Conservation (phyloP, 805 yeast species). For the Kluyveromyces aestuarii region DNA sequence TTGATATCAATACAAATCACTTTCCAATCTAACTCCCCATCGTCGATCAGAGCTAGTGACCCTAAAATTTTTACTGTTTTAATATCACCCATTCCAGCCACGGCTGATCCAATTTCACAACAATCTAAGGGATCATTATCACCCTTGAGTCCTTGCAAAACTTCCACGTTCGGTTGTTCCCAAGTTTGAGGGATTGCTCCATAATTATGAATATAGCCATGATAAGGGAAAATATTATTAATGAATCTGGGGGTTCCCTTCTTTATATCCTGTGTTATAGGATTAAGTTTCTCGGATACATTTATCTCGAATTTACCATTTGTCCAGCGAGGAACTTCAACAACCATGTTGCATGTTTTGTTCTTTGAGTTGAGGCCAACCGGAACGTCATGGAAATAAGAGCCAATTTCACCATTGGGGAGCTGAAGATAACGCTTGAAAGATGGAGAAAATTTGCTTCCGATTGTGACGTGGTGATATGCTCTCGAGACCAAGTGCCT, state of each 20-base stretch:
- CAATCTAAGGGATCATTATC: constrained; percentile 96
- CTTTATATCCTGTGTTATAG: constrained; percentile 71
- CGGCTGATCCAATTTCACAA: constrained; percentile 70
- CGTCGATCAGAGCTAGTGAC: constrained; percentile 72
- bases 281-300: constrained; percentile 50
- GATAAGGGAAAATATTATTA: constrained; percentile 70
- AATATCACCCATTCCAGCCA: constrained; percentile 54
- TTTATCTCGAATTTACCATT: constrained; percentile 78
- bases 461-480: constrained; percentile 17
- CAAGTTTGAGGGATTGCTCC: constrained; percentile 92
- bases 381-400: constrained; percentile 70
- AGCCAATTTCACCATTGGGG: constrained; percentile 39
- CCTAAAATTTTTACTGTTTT: constrained; percentile 64
- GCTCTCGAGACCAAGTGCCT: constrained; percentile 7
- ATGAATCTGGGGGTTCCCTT: constrained; percentile 71
- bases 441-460: constrained; percentile 31
- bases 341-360: constrained; percentile 52
- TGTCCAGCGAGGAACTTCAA: constrained; percentile 74
- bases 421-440: constrained; percentile 39
- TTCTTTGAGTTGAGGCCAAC: constrained; percentile 35
- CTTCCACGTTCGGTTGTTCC: constrained; percentile 79
- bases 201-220: constrained; percentile 80
- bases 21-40: constrained; percentile 97
- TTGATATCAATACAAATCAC: constrained; percentile 58
- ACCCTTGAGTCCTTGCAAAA: constrained; percentile 49